Evolutionary conservation across 148 eudicot species (phyloP).

Genomic region (Rhododendron vialii): DNA sequence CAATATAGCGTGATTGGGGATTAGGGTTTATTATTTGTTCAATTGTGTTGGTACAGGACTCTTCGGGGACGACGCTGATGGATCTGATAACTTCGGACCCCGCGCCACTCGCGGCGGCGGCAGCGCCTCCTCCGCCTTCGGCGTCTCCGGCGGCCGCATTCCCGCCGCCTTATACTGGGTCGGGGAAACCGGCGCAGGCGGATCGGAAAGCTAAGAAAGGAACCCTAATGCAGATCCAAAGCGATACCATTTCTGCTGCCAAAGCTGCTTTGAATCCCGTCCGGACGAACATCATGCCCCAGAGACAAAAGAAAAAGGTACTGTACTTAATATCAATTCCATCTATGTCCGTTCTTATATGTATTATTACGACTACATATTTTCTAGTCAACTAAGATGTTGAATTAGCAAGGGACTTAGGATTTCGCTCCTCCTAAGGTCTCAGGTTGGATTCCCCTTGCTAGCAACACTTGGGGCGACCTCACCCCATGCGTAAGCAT

Average conservation of each 20-base stretch:
- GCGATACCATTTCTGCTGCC: conserved; percentile 92
- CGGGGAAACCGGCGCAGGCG: conserved; percentile 36
- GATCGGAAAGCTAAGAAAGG: conserved; percentile 68
- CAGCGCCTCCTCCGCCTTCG: conserved; percentile 29
- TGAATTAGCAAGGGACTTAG: too few species aligned
- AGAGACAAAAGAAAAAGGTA: conserved; percentile 79
- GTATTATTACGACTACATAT: background rate
- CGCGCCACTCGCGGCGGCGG: background rate
- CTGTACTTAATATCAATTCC: background rate
- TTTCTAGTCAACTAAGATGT: background rate
- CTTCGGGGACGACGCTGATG: conserved; percentile 86
- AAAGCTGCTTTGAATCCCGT: conserved; percentile 66
- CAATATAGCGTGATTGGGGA: background rate
- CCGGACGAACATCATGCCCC: conserved; percentile 77
- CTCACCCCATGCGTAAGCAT: too few species aligned
- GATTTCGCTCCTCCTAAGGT: too few species aligned
- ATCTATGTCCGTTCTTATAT: background rate
- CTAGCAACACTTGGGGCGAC: too few species aligned
- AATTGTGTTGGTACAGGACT: conserved; percentile 42
- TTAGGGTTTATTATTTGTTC: background rate
- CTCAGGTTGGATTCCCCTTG: too few species aligned
- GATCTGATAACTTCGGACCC: conserved; percentile 86
- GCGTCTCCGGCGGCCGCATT: conserved; percentile 24
- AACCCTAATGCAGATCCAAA: conserved; percentile 86
- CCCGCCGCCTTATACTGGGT: conserved; percentile 29